Base-by-base conservation (phyloP, 169 alveolate species). In the Cryptosporidium meleagridis region DNA sequence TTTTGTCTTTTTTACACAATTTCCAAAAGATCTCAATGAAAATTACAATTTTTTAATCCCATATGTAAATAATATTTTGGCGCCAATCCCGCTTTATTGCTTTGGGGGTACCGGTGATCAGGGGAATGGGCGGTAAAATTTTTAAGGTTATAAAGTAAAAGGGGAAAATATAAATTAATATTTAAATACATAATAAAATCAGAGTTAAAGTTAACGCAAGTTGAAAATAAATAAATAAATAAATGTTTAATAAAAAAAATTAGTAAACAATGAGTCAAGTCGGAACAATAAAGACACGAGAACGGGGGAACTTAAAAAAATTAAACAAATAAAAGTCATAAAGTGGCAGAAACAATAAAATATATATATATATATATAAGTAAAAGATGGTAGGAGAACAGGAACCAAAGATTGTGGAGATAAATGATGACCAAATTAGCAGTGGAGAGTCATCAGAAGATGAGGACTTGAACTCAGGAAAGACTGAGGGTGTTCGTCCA, bases 351-450 rank as follows among this genome's bases (percentile, higher is more conserved):
- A 39, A 4, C 1, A 4, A 70, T 6, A 29, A 45, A 16, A 29
- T 69, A 69, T 16, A 45, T 44, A 55, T 69, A 69, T 16, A 45
- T 44, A 55, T 45, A 72, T 23, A 33, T 3, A 59, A 26, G 37
- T 39, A 31, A 59, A 80, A 21, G 26, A 80, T 80, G 89, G 75
- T 53, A n/a, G 75, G 75, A 58, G 89, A 62, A 44, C 61, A 62
- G 29, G 89, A 80, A 26, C 89, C 89, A 21, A 80, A 80, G 62
- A 80, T 80, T 29, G 89, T 65, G 45, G 89, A 80, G 33, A 39
- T 65, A 29, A 80, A 80, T n/a, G 89, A 80, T 41, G 89, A 80
- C 70, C 52, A 80, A 14, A 59, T 62, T 26, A 80, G 80, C 51
- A 80, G 89, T 33, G 89, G 75, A 12, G 75, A 41, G 26, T 80